A percentile compares a stretch with the other conserved stretches of the same genome.
These are phyloP conservation scores for Xylariaceae sp. DNA, from an alignment of 2,329 filamentous ascomycete genomes.

Conservation along the genomic window DNA sequence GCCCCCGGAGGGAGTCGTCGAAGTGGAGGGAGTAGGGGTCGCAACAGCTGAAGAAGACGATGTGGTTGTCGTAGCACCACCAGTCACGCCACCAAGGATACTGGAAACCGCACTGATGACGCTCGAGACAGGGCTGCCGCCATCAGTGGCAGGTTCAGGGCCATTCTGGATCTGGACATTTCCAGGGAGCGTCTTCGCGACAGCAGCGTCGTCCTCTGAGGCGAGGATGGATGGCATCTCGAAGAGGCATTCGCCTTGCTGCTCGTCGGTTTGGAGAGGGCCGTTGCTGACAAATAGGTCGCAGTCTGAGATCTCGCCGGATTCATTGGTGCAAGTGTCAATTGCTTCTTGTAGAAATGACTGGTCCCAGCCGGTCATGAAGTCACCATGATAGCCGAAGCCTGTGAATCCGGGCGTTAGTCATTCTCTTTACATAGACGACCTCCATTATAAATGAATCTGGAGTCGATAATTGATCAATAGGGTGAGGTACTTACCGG, in stretches of 20 bases:
- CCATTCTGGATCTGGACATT: conserved; percentile 44
- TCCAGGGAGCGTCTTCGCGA: conserved; percentile 61
- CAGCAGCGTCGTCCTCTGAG: conserved; percentile 48
- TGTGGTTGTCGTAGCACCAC: conserved; percentile 14
- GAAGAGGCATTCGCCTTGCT: conserved; percentile 59
- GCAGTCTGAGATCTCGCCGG: conserved; percentile 70
- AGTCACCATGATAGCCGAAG: conserved; percentile 74
- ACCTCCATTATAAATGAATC: too few relatives aligned
- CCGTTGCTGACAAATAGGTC: conserved; percentile 56
- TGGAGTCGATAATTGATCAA: too few relatives aligned
- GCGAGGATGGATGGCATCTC: conserved; percentile 50
- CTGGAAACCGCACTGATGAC: conserved; percentile 19
- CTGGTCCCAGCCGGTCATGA: conserved; percentile 73
- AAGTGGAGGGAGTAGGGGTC: conserved; percentile 14
- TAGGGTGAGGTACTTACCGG: conserved; percentile 47
- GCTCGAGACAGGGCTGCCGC: conserved; percentile 12
- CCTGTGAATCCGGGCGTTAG: conserved; percentile 49
- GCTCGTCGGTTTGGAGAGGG: conserved; percentile 53
- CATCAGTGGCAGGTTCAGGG: conserved; percentile 24
- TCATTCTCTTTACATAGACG: too few relatives aligned
- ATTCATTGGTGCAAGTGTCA: conserved; percentile 66
- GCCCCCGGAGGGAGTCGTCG: conserved; percentile 22
- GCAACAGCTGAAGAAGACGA: conserved; percentile 10
- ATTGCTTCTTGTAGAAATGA: conserved; percentile 68
- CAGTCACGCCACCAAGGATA: conserved; percentile 16